phyloP scores from a whole-genome alignment of 129 eudicot genomes.

The Escallonia herrerae region DNA sequence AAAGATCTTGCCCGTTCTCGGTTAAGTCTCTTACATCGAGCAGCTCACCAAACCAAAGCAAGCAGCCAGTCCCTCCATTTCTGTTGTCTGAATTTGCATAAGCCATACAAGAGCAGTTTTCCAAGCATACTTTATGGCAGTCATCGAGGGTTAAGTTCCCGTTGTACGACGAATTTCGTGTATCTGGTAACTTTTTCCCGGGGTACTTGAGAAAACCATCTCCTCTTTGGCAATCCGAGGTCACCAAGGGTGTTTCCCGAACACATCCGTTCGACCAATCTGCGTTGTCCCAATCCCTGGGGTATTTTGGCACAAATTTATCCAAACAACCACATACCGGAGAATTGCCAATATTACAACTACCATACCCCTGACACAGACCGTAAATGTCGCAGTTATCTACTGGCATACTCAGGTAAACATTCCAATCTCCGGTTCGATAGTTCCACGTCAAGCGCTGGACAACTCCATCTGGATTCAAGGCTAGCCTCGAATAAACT shows the following conservation, averaged over 20 bases:
- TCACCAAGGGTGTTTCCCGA: constrained; percentile 11
- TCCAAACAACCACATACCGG: constrained; percentile 36
- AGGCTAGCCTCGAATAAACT: constrained; percentile 3
- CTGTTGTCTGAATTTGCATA: constrained; percentile 28
- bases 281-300: constrained; percentile 20
- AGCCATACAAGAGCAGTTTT: constrained; percentile 41
- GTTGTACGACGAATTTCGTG: constrained; percentile 18
- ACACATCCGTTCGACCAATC: constrained; percentile 53
- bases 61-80: constrained; percentile 42
- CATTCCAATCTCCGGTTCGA: constrained; percentile 8
- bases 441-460: constrained; percentile 17
- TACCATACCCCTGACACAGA: constrained; percentile 31
- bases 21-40: constrained; percentile 24
- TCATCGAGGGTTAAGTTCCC: constrained; percentile 26
- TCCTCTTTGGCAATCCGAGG: constrained; percentile 20
- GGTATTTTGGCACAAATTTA: constrained; percentile 33
- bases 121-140: constrained; percentile 32
- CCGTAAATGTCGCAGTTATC: constrained; percentile 33
- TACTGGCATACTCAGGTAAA: neutral
- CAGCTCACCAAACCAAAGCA: constrained; percentile 45
- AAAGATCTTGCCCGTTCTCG: constrained; percentile 17
- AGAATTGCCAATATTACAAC: constrained; percentile 17
- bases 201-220: constrained; percentile 31
- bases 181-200: constrained; percentile 38
- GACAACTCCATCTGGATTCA: constrained; percentile 12